Evolutionary conservation across 2,329 filamentous ascomycete species (phyloP), one percentile per base, ranked within the genome.

Genomic region (Botrytis elliptica): DNA sequence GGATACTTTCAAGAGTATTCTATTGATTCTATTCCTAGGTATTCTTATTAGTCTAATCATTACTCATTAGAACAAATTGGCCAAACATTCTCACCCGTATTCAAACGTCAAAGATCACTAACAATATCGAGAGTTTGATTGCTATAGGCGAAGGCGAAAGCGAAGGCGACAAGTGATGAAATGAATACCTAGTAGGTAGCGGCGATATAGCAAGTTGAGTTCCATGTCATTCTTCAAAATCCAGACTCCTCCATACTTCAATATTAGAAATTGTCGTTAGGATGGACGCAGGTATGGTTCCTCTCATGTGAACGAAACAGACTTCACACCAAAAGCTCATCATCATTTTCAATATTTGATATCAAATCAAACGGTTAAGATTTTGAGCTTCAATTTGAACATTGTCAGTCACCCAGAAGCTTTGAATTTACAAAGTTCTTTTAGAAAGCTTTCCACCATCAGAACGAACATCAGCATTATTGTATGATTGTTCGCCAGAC

Each of bases 391-490:
- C 25, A 18, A 29, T 18, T 18, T 18, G 52, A 29, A 18, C 25
- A n/a, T 14, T 16, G 12, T 16, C 22, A 18, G 25, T 16, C 14
- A 4, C 14, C n/a, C 7, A 29, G 5, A 55, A 5, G n/a, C 25
- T n/a, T 52, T 14, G 4, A 1, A n/a, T n/a, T 14, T 14, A 14
- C 5, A 2, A n/a, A 52, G 9, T 3, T 2, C 2, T n/a, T 10
- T n/a, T 10, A 12, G n/a, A 5, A 52, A 14, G 4, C 25, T 6
- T n/a, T 16, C 6, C 25, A 55, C 52, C 52, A 55, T 29, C 0
- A 6, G 0, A 55, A 29, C n/a, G 14, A 29, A 29, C 16, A 29
- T 18, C 25, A 18, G 7, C 16, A 29, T 8, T 18, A n/a, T 55
- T 16, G n/a, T 55, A 29, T 55, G 2, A 18, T 55, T 16, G 2